These are phyloP conservation scores for Verbascum thapsus DNA, from an alignment of 257 asterid species.

Conservation along the genomic window DNA sequence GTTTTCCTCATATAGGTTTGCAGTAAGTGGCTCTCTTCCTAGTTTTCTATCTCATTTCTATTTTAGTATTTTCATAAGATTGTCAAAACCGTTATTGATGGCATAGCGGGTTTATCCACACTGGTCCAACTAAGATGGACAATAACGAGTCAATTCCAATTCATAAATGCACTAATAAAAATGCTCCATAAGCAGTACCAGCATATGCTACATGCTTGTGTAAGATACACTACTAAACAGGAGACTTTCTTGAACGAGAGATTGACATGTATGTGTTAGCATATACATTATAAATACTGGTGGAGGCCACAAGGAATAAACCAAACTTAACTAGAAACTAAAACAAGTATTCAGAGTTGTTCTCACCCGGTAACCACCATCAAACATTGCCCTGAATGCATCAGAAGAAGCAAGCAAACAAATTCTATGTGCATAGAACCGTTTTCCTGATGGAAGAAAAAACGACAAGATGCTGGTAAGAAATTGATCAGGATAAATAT, in stretches of 20 bases:
- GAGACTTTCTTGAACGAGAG: neutral
- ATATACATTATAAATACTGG: neutral
- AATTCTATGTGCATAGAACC: constrained; percentile 94
- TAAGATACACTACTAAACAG: neutral
- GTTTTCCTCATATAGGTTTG: too few species aligned
- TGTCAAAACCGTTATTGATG: neutral
- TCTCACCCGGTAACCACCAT: constrained; percentile 98
- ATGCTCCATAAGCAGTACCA: neutral
- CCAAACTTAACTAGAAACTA: constrained; percentile 13
- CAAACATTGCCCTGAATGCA: constrained; percentile 98
- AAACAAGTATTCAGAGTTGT: neutral
- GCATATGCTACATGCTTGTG: neutral
- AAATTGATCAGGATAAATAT: constrained; percentile 18
- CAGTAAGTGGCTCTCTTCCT: neutral
- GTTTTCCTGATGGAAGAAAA: constrained; percentile 49
- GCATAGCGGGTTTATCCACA: neutral
- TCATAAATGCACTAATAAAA: neutral
- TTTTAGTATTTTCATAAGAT: neutral
- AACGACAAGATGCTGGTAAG: constrained; percentile 15
- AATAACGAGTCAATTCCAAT: neutral
- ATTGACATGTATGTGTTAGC: too few species aligned
- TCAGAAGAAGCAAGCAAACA: constrained; percentile 97
- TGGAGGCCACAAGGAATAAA: neutral
- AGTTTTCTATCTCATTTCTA: neutral
- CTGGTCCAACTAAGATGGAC: constrained; percentile 1